These are phyloP conservation scores for Anthoceros angustus DNA, from an alignment of 225 moss, liverwort and hornwort species.

Conservation along the genomic window DNA sequence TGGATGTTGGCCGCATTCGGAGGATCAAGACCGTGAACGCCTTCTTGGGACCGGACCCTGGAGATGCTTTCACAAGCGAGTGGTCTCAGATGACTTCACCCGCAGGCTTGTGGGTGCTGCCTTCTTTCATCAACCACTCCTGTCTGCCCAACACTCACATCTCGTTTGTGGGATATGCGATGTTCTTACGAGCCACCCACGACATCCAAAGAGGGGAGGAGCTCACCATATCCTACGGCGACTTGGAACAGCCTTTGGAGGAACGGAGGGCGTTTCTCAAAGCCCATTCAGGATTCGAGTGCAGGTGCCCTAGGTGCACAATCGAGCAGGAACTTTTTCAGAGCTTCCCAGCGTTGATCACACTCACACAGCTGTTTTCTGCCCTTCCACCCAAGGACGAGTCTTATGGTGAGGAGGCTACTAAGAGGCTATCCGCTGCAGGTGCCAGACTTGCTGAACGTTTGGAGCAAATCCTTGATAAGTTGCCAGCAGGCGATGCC, in stretches of 20 bases:
- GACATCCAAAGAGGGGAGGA: slow-evolving; percentile 51
- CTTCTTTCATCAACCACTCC: slow-evolving; percentile 77
- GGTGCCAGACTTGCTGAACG: background rate
- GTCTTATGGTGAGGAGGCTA: background rate
- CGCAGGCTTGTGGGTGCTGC: slow-evolving; percentile 53
- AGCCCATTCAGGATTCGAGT: background rate
- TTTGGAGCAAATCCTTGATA: background rate
- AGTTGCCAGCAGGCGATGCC: background rate
- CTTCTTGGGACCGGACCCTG: background rate
- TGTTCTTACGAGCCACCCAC: slow-evolving; percentile 57
- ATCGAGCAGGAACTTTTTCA: background rate
- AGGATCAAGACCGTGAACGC: background rate
- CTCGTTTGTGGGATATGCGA: slow-evolving; percentile 44
- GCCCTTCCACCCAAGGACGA: background rate
- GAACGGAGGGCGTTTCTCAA: slow-evolving; percentile 6
- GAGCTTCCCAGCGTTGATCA: background rate
- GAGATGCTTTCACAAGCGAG: too few species aligned
- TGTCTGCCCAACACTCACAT: slow-evolving; percentile 53
- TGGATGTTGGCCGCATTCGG: background rate
- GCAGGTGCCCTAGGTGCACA: background rate
- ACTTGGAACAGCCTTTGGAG: slow-evolving; percentile 30
- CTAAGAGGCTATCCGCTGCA: background rate
- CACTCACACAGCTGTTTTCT: background rate
- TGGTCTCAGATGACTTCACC: background rate
- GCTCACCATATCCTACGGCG: slow-evolving; percentile 45